Evolutionary conservation across 192 early-diverging fungal genomes (phyloP).

Genomic region (Chytriomyces hyalinus): DNA sequence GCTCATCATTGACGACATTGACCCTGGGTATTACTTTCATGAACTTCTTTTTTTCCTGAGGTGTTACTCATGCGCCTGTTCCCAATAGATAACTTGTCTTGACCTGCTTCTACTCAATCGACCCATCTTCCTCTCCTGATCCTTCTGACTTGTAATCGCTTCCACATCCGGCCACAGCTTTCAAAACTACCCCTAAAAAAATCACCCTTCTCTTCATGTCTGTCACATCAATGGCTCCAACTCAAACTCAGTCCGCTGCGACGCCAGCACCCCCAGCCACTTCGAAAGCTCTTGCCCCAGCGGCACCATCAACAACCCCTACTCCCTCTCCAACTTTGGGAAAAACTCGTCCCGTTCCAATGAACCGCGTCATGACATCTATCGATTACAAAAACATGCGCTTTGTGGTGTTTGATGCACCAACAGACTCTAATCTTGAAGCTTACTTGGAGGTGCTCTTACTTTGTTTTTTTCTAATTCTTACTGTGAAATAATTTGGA

Average conservation of each 20-base stretch:
- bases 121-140: too few species aligned
- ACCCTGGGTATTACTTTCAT: slow-evolving; percentile 6
- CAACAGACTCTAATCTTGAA: slow-evolving; percentile 72
- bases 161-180: too few species aligned
- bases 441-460: slow-evolving; percentile 66
- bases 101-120: too few species aligned
- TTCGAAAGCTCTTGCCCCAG: slow-evolving; percentile 52
- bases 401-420: slow-evolving; percentile 82
- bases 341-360: neutral
- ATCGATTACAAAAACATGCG: slow-evolving; percentile 72
- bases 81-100: too few species aligned
- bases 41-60: neutral
- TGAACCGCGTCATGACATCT: slow-evolving; percentile 33
- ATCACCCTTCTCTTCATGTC: too few species aligned
- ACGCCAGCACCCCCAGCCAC: neutral
- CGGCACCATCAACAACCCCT: slow-evolving; percentile 41
- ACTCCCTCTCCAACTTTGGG: slow-evolving; percentile 40
- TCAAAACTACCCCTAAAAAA: too few species aligned
- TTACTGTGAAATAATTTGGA: neutral
- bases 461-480: neutral
- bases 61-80: too few species aligned
- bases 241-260: too few species aligned
- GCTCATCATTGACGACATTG: slow-evolving; percentile 5
- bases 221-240: too few species aligned
- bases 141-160: too few species aligned